Evolutionary conservation across 305 asterid species (phyloP), one percentile per base, ranked within the genome.

Genomic region (Fraxinus albicans): DNA sequence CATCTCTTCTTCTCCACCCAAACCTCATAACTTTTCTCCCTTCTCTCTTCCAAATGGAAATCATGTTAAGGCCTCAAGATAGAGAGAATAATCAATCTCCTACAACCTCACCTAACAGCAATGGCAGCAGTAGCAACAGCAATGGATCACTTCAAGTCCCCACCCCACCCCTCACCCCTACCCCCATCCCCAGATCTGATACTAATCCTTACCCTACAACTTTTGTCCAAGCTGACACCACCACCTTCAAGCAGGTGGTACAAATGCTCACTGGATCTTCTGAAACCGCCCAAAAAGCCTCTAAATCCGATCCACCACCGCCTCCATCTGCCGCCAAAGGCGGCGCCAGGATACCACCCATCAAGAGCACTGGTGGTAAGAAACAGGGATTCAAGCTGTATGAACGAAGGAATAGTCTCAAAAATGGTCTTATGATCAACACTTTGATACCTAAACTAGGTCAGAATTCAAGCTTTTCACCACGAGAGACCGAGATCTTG

Each of bases 261-360:
- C 99, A 96, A 84, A 92, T 94, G 97, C 98, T 96, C 31, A 96
- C 99, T 79, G 99, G 99, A 77, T 89, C 99, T 36, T 84, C 96
- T 74, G 92, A 87, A 23, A 83, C 96, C 29, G 84, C 93, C 13
- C 86, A 87, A 40, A 87, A 85, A 21, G 83, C 89, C 40, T 79
- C 88, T 25, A 82, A 81, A 47, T 31, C 86, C 25, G 88, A 83
- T 83, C 88, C 84, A 72, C 73, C 89, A 53, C 34, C 81, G 0
- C 15, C 84, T 82, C n/a, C 81, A 15, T 40, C 92, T 63, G 69
- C 15, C 27, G 44, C 65, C 74, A 31, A 77, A 84, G 82, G 80
- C 69, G 73, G 76, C 79, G 77, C 87, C 81, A 82, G 88, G 75
- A 92, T 90, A 13, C 97, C 97, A 0, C 97, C 97, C 3, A 88